Evolutionary conservation across 2,329 filamentous ascomycete species (phyloP).

Genomic region (Exophiala dermatitidis): DNA sequence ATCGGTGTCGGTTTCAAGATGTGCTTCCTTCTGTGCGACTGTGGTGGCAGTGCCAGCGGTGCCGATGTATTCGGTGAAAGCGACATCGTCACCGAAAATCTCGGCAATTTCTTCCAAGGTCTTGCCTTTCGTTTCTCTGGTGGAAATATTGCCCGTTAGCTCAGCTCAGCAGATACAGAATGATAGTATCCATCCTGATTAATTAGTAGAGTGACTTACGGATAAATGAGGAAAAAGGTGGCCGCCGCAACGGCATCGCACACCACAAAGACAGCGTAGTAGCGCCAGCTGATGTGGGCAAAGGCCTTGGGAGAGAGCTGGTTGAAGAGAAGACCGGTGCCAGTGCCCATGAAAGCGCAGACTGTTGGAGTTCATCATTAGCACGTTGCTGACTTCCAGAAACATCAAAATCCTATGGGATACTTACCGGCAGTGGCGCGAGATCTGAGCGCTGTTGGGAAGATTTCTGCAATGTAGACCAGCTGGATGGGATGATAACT

Average conservation of each 20-base stretch:
- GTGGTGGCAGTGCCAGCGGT: too few species aligned
- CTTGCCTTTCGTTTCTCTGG: slow-evolving; percentile 32
- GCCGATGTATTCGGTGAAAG: too few species aligned
- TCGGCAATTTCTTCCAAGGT: slow-evolving; percentile 29
- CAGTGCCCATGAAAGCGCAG: slow-evolving; percentile 30
- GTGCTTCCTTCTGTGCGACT: too few species aligned
- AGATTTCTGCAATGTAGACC: slow-evolving; percentile 33
- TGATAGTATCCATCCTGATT: too few species aligned
- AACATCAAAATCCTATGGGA: too few species aligned
- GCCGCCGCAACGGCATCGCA: slow-evolving; percentile 29
- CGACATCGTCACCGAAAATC: background rate
- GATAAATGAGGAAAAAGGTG: slow-evolving; percentile 34
- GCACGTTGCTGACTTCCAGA: too few species aligned
- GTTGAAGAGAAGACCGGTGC: slow-evolving; percentile 29
- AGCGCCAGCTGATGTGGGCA: slow-evolving; percentile 34
- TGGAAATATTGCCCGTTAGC: too few species aligned
- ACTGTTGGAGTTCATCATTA: slow-evolving; percentile 10
- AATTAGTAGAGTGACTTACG: background rate
- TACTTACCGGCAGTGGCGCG: slow-evolving; percentile 26
- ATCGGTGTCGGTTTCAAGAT: too few species aligned
- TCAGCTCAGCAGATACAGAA: too few species aligned
- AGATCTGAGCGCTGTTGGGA: slow-evolving; percentile 32
- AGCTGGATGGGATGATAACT: slow-evolving; percentile 30
- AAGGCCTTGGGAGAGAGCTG: slow-evolving; percentile 35
- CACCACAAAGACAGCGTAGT: slow-evolving; percentile 37